Base-by-base conservation (phyloP, 2,329 filamentous ascomycete species). In the Botrytis aclada region DNA sequence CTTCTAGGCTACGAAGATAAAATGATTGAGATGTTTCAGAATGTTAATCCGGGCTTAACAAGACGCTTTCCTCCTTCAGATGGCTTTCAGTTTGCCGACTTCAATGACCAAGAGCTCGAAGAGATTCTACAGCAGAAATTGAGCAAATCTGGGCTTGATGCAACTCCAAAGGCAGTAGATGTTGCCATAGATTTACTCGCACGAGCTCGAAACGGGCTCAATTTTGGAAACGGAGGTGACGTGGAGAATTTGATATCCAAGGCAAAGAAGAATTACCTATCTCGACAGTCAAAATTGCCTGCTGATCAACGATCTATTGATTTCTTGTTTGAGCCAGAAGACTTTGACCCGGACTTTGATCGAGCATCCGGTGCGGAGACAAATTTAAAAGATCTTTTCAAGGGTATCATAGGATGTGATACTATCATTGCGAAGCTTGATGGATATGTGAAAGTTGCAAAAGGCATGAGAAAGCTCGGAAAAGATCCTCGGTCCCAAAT, bases 181-280 rank as follows among this genome's bases (percentile, higher is more conserved):
- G 86, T 88, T 0, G 90, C 87, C 0, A 81, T 90, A 73, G 88
- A 90, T 4, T 83, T 90, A n/a, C 83, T 95, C 0, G 81, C 82
- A 10, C 85, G 90, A 6, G 86, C 87, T 1, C 86, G 90, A 0
- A 91, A 91, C 75, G 84, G 88, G 0, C 86, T 87, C 0, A 87
- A 92, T 75, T 93, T 93, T 79, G 89, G 92, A 1, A 95, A 95
- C 77, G 92, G 88, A 0, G 88, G 91, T 0, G 92, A 93, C 75
- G 87, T 96, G 29, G 91, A 95, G 64, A 92, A 87, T n/a, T 79
- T 93, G 80, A 87, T 73, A 81, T 93, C 0, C 80, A 88, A 73
- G 83, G 84, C 0, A 88, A 90, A 81, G 60, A 34, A 32, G 0
- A 76, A 74, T 29, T 77, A 79, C 20, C 79, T 80, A 64, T 56